phyloP scores from a whole-genome alignment of 805 yeast genomes.

The Schwanniomyces yamadae region DNA sequence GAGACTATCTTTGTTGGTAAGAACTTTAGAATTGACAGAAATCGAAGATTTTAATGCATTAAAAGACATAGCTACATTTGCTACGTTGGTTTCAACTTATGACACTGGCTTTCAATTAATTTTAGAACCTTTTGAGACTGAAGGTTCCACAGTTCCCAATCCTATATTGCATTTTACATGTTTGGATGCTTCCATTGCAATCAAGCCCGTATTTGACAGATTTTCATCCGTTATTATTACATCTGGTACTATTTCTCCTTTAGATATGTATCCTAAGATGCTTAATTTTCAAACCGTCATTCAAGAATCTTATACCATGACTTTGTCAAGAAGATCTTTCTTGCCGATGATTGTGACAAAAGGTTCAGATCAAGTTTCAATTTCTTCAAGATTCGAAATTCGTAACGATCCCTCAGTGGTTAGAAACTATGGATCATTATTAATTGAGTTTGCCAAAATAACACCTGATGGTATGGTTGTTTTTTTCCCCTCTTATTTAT shows the following conservation, averaged over 20 bases:
- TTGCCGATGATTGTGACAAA: constrained; percentile 95
- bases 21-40: constrained; percentile 84
- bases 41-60: constrained; percentile 91
- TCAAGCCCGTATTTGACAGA: constrained; percentile 92
- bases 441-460: constrained; percentile 89
- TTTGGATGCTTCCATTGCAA: constrained; percentile 96
- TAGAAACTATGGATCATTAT: constrained; percentile 89
- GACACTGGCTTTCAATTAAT: constrained; percentile 90
- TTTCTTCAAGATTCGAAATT: constrained; percentile 93
- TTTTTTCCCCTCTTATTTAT: constrained; percentile 93
- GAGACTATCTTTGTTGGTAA: constrained; percentile 78
- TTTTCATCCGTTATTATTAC: constrained; percentile 92
- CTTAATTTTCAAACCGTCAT: constrained; percentile 88
- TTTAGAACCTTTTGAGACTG: constrained; percentile 93
- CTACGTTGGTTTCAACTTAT: constrained; percentile 92
- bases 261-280: constrained; percentile 99
- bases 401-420: constrained; percentile 98
- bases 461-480: constrained; percentile 99
- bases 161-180: constrained; percentile 93
- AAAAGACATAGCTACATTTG: constrained; percentile 95
- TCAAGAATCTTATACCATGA: constrained; percentile 95
- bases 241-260: constrained; percentile 96
- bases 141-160: constrained; percentile 91
- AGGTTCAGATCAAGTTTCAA: constrained; percentile 97
- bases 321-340: constrained; percentile 86